Base-by-base conservation (phyloP, 1,284 basidiomycete species). In the Leccinum subspadiceum region DNA sequence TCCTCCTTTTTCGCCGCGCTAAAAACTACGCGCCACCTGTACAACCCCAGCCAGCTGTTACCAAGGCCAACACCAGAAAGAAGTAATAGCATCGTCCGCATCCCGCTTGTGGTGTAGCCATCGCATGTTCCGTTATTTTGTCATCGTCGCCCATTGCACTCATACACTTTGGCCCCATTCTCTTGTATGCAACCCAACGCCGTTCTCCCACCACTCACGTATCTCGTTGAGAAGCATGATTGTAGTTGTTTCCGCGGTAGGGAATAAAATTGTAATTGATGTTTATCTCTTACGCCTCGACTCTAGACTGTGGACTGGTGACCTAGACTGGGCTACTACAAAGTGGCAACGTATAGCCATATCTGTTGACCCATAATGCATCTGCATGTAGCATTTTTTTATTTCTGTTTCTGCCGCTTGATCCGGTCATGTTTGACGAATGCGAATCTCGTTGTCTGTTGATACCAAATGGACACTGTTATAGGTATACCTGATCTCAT, bases 1-100 rank as follows among this genome's bases (percentile, higher is more conserved):
- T 93, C 53, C 79, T 93, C 7, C 84, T 93, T 57, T 93, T 93
- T 74, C 84, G 91, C 64, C 85, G 90, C 58, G 70, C 80, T 10
- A 88, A 86, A 78, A 85, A 86, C 71, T 89, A 81, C 62, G 82
- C 76, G 35, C 74, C 78, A 56, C 80, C 82, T n/a, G 65, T 74
- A 41, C 81, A 80, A 65, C 73, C 75, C 54, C 69, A 70, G 61
- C 71, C 62, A 17, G 69, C 64, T 50, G 68, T 65, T 56, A 60
- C 67, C 60, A 68, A 68, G 57, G 58, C 62, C 65, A 83, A 81
- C 67, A 71, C 68, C 72, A 67, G 72, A 60, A 76, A 74, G 70
- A 76, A 77, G 62, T 76, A 63, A 60, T 52, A 46, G 17, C 13
- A 59, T 51, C 57, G 8, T 58, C 56, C 53, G 55, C 57, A 58